A percentile compares a stretch with the other conserved stretches of the same genome.
Evolutionary conservation across 2,329 filamentous ascomycete species (phyloP).

Genomic region (Dactylellina haptotyla): DNA sequence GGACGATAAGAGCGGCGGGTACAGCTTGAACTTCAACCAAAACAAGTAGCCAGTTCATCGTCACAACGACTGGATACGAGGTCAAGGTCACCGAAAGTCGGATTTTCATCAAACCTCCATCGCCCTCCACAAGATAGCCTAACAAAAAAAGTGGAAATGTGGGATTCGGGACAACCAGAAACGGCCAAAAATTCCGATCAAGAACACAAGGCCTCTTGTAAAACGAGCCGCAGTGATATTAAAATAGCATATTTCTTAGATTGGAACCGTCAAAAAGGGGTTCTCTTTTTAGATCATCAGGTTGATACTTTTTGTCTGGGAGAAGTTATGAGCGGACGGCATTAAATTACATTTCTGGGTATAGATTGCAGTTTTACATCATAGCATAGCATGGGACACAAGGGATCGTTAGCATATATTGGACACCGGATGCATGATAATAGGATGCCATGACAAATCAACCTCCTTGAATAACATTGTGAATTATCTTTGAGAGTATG

Average conservation of each 20-base stretch:
- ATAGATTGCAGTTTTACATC: neutral
- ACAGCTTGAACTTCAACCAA: conserved; percentile 87
- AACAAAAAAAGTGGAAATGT: neutral
- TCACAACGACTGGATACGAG: too few relatives aligned
- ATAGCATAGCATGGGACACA: conserved; percentile 6
- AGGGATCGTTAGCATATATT: neutral
- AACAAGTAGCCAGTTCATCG: too few relatives aligned
- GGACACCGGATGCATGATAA: too few relatives aligned
- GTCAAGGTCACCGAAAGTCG: neutral
- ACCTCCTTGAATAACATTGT: too few relatives aligned
- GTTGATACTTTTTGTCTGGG: too few relatives aligned
- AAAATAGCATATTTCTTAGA: neutral
- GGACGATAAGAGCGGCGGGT: conserved; percentile 87
- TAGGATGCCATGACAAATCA: too few relatives aligned
- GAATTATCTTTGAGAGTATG: too few relatives aligned
- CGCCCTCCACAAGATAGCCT: neutral
- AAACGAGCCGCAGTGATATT: neutral
- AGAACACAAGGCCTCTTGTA: neutral
- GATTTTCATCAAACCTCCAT: neutral
- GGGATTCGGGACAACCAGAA: neutral
- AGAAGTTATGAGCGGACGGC: too few relatives aligned
- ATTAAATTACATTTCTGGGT: too few relatives aligned
- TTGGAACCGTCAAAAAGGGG: neutral
- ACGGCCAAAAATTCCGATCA: neutral
- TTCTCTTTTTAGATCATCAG: neutral